Evolutionary conservation across 176 grass and related monocot genomes (phyloP), one percentile per base, ranked within the genome.

Genomic region (Juncus inflexus): DNA sequence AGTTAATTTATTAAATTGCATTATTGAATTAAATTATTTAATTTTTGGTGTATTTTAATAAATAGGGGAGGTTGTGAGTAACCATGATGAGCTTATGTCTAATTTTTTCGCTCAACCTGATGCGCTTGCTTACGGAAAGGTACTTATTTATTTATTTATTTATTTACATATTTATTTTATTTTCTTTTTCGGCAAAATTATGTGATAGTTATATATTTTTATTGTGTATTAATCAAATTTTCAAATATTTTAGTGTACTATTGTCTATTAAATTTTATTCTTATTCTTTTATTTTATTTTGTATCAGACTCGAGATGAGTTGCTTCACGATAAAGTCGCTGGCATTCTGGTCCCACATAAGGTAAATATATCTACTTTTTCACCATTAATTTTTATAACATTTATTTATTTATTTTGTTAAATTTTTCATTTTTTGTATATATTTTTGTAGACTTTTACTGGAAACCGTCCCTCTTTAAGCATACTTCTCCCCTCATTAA

Each of bases 31-130:
- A 54, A 79, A 40, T 10, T 8, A 9, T 79, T 81, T 40, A 35
- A 41, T 4, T 74, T 19, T 79, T 42, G 61, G 35, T 74, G 6
- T 72, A 16, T 76, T 61, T 28, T 55, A 47, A 6, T 47, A 47
- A 6, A 47, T 67, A 99, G 88, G 85, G 51, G 88, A 99, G 77
- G 76, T 80, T 78, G 94, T 99, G 15, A 99, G 80, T 58, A 99
- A 99, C 75, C 88, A 99, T 86, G 85, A 99, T 60, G 88, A 99
- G 47, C 66, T 99, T 42, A 99, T 92, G 94, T 99, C 94, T 49
- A 92, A 99, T 76, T 99, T 99, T 83, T 92, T 99, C 73, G 94
- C 85, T 67, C 88, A 99, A 67, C 85, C 94, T 82, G 94, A 99
- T 82, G 94, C 94, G 28, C 94, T 92, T 92, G 88, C 94, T 63